Percentiles rank a stretch among this genome's conserved stretches.
These are phyloP conservation scores for Fraxinus pennsylvanica DNA, from an alignment of 257 asterid species.

Conservation along the genomic window DNA sequence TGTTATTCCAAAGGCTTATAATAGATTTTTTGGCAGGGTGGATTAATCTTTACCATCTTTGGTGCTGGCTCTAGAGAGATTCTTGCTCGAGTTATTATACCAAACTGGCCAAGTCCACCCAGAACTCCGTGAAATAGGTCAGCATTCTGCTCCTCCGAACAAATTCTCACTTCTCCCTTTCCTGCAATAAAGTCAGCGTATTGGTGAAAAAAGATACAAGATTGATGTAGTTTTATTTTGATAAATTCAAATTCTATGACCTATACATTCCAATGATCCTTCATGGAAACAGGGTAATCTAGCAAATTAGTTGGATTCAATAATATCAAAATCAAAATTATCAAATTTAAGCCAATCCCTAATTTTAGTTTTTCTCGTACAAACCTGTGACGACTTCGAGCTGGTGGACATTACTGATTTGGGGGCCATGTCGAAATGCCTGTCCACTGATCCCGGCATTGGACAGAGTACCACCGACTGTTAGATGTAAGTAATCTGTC, in stretches of 20 bases:
- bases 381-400: conserved; percentile 93
- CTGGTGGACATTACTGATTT: conserved; percentile 82
- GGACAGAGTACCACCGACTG: conserved; percentile 89
- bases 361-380: conserved; percentile 19
- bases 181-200: conserved; percentile 52
- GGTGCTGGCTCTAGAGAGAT: conserved; percentile 89
- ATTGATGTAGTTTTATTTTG: too few relatives aligned
- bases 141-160: conserved; percentile 76
- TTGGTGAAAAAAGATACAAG: conserved; percentile 1
- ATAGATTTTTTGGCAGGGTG: neutral
- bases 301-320: neutral
- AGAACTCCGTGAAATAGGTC: conserved; percentile 87
- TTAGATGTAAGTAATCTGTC: conserved; percentile 89
- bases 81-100: conserved; percentile 82
- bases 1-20: neutral
- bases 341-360: neutral
- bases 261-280: too few relatives aligned
- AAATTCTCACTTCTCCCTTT: conserved; percentile 68
- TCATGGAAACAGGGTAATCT: too few relatives aligned
- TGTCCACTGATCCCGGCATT: conserved; percentile 96
- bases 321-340: neutral
- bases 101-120: conserved; percentile 96
- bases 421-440: conserved; percentile 93
- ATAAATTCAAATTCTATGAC: too few relatives aligned
- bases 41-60: conserved; percentile 48